phyloP scores from a whole-genome alignment of 139 green algal genomes.

The Ulvella scutata region DNA sequence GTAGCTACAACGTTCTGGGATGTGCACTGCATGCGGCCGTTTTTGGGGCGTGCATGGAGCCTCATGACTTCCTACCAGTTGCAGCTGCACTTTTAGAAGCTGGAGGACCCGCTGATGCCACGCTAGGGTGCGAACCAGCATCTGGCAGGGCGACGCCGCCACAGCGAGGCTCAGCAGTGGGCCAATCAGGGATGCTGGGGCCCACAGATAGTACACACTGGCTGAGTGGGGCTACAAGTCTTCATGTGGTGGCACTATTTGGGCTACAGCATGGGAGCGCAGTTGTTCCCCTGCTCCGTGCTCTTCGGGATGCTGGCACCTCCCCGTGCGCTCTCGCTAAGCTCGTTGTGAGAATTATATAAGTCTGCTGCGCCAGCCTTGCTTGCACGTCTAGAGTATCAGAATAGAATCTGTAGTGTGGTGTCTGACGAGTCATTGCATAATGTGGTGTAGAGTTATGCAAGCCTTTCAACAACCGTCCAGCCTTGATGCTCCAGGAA shows the following conservation, averaged over 20 bases:
- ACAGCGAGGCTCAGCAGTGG: too few relatives aligned
- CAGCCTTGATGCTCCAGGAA: neutral
- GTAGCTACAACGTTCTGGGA: too few relatives aligned
- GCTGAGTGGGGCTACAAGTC: neutral
- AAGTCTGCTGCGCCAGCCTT: neutral
- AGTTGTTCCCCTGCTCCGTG: neutral
- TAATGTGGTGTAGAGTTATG: neutral
- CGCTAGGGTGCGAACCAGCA: too few relatives aligned
- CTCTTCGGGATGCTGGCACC: neutral
- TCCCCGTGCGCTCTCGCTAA: neutral
- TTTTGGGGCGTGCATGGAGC: too few relatives aligned
- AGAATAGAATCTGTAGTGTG: neutral
- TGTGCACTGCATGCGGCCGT: too few relatives aligned
- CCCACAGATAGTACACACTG: too few relatives aligned
- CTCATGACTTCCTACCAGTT: too few relatives aligned
- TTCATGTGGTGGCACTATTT: neutral
- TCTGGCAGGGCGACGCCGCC: too few relatives aligned
- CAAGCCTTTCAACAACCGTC: too few relatives aligned
- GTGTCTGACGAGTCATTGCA: neutral
- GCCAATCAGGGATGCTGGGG: too few relatives aligned
- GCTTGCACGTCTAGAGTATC: neutral
- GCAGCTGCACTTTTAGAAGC: too few relatives aligned
- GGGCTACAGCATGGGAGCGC: neutral
- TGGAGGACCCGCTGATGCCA: too few relatives aligned
- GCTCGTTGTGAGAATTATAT: neutral